Evolutionary conservation across 495 filamentous ascomycete species (phyloP), one percentile per base, ranked within the genome.

Genomic region (Tuber borchii): DNA sequence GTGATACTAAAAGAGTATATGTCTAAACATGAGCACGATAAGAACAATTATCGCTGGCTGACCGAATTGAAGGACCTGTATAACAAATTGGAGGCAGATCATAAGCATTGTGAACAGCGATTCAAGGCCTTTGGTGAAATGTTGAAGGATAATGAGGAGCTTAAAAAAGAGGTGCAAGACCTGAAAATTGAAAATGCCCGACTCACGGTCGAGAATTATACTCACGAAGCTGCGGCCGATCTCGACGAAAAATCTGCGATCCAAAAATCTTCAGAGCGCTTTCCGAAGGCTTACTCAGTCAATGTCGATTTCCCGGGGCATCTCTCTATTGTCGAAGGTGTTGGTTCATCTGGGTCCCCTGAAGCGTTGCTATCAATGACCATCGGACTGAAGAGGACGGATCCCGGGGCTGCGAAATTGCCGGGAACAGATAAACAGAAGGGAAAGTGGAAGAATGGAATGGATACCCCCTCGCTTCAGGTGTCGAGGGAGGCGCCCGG

Each of bases 11-110:
- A 65, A 26, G 14, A 65, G 26, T 34, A 26, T 8, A 65, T 65
- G 2, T 31, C 26, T 31, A 26, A 65, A 26, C 56, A 26, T 34
- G 56, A 65, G 56, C 26, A 34, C 14, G 56, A 14, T 10, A 65
- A 65, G 56, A 6, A 65, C 26, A 65, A 65, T 34, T 65, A 65
- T 34, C 56, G 56, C 56, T 65, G 56, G 56, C 56, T 65, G 56
- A 65, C 56, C 12, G 56, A 65, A 65, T 65, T 65, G 56, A 12
- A 14, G 56, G 56, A 65, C 34, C 31, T 65, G 56, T 65, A 65
- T 34, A 65, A 12, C 26, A 65, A 34, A 34, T 16, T 65, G 56
- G 56, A 34, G 56, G 26, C 56, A 4, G 26, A 34, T 31, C 56
- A 65, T 16, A 65, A 65, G 56, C 26, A 17, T 17, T 65, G 56